Conservation (phyloP, 2,329 filamentous ascomycete genomes). For the Aureobasidium sp. region DNA sequence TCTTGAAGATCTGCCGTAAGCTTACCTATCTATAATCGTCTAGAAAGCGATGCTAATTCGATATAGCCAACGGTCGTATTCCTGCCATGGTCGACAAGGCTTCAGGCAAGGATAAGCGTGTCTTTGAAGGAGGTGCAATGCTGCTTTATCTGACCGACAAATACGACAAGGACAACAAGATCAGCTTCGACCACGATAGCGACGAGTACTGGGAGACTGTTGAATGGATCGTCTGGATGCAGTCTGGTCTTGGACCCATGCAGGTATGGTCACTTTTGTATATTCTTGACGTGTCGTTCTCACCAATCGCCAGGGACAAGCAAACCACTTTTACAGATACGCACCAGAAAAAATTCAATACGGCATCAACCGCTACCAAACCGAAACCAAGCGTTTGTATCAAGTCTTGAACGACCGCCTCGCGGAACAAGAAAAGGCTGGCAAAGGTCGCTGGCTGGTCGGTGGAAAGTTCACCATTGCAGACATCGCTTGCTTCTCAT, state of each 20-base stretch:
- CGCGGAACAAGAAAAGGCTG: conserved; percentile 20
- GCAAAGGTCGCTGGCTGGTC: conserved; percentile 36
- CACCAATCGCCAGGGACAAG: conserved; percentile 31
- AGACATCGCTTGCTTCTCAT: conserved; percentile 41
- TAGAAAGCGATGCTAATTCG: background rate
- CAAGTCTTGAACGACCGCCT: conserved; percentile 40
- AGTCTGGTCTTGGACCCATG: conserved; percentile 36
- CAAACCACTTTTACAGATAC: conserved; percentile 43
- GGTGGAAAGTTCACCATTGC: conserved; percentile 43
- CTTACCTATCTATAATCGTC: background rate
- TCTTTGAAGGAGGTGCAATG: conserved; percentile 43
- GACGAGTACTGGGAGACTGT: conserved; percentile 39
- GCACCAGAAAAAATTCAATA: conserved; percentile 39
- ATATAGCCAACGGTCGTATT: conserved; percentile 40
- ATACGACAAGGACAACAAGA: conserved; percentile 36
- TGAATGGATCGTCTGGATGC: conserved; percentile 42
- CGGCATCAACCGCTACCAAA: conserved; percentile 41
- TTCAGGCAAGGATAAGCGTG: conserved; percentile 19
- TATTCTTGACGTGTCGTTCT: background rate
- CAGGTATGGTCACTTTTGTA: conserved; percentile 23
- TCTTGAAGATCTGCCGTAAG: conserved; percentile 39
- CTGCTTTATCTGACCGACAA: conserved; percentile 40
- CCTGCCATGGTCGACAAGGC: conserved; percentile 40
- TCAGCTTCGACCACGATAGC: conserved; percentile 38
- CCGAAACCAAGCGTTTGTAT: conserved; percentile 44